Evolutionary conservation across 192 early-diverging fungal genomes (phyloP).

Genomic region (Martensiomyces pterosporus): DNA sequence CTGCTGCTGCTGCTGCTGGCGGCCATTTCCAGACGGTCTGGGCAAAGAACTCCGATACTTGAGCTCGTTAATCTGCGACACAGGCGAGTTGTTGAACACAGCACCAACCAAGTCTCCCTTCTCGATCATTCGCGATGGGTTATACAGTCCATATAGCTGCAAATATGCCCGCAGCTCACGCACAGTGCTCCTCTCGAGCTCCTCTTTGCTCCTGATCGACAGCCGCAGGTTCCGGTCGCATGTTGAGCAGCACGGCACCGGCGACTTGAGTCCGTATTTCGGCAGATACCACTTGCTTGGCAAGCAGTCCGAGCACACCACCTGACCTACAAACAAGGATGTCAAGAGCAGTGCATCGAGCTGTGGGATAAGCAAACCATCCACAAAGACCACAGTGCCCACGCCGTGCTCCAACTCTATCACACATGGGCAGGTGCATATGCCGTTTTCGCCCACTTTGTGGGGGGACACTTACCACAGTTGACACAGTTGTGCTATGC

Average conservation of each 20-base stretch:
- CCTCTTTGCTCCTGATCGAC: conserved; percentile 29
- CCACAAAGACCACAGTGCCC: too few species aligned
- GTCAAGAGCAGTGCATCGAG: not conserved
- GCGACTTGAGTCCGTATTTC: conserved; percentile 44
- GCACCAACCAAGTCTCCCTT: conserved; percentile 42
- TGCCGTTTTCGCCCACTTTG: too few species aligned
- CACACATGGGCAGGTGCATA: too few species aligned
- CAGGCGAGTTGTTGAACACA: conserved; percentile 35
- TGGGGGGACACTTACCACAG: conserved; percentile 21
- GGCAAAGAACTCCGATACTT: conserved; percentile 35
- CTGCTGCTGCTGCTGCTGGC: not conserved
- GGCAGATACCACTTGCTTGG: conserved; percentile 41
- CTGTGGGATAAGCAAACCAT: too few species aligned
- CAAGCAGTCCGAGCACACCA: conserved; percentile 44
- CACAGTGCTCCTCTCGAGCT: conserved; percentile 17
- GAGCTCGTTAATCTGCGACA: conserved; percentile 36
- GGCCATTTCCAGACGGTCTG: conserved; percentile 18
- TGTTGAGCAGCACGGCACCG: conserved; percentile 26
- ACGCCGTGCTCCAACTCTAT: too few species aligned
- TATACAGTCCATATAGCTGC: conserved; percentile 35
- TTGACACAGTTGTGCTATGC: conserved; percentile 35
- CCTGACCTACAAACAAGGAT: conserved; percentile 19
- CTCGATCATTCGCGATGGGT: conserved; percentile 33
- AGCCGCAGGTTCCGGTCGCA: conserved; percentile 38
- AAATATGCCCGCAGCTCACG: conserved; percentile 44